Evolutionary conservation across 2,329 filamentous ascomycete species (phyloP).

Genomic region (Aspergillus transmontanensis): DNA sequence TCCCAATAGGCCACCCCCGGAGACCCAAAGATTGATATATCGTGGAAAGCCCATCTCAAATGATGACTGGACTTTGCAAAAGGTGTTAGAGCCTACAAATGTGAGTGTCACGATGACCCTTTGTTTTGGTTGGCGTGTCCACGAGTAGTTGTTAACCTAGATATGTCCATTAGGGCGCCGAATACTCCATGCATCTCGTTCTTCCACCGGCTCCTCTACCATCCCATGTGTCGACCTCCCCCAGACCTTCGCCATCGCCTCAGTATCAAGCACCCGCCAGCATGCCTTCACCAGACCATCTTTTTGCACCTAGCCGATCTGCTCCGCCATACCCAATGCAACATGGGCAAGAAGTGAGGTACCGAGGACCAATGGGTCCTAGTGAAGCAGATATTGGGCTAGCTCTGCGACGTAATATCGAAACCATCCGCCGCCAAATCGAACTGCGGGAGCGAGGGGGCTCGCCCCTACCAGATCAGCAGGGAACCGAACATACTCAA

Average conservation of each 20-base stretch:
- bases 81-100: conserved; percentile 54
- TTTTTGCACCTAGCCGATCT: conserved; percentile 10
- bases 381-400: conserved; percentile 22
- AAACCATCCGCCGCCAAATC: conserved; percentile 24
- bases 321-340: conserved; percentile 2
- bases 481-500: conserved; percentile 2
- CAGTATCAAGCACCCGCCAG: conserved; percentile 9
- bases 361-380: conserved; percentile 14
- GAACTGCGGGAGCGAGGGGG: conserved; percentile 19
- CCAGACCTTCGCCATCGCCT: neutral
- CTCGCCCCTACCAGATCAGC: conserved; percentile 1
- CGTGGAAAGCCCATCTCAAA: conserved; percentile 56
- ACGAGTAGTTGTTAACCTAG: conserved; percentile 5
- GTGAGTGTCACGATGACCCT: conserved; percentile 39
- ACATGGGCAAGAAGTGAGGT: conserved; percentile 15
- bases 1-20: conserved; percentile 47
- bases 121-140: neutral
- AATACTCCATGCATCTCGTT: conserved; percentile 44
- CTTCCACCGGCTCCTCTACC: conserved; percentile 40
- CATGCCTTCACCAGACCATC: conserved; percentile 16
- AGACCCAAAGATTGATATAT: conserved; percentile 61
- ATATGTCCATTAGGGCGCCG: conserved; percentile 21
- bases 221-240: conserved; percentile 11
- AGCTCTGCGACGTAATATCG: conserved; percentile 25
- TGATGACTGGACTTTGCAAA: conserved; percentile 50